Evolutionary conservation across 306 rosid genomes (phyloP).

Genomic region (Malus domestica): ASM211411v1 NC_041796.1:29435001-29435500

Average conservation of each 20-base stretch:
- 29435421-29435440: slow-evolving; percentile 42
- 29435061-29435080: not conserved
- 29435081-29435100: not conserved
- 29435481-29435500: slow-evolving; percentile 13
- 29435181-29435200: not conserved
- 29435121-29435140: not conserved
- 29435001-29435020: slow-evolving; percentile 3
- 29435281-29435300: not conserved
- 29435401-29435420: slow-evolving; percentile 94
- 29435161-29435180: not conserved
- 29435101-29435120: not conserved
- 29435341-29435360: slow-evolving; percentile 97
- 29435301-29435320: not conserved
- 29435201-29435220: not conserved
- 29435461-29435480: not conserved
- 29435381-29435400: slow-evolving; percentile 79
- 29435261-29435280: not conserved
- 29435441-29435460: not conserved
- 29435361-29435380: slow-evolving; percentile 89
- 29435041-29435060: not conserved
- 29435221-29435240: not conserved
- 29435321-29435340: slow-evolving; percentile 1
- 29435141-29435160: not conserved
- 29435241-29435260: not conserved
- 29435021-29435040: not conserved